Evolutionary conservation across 176 grass and related monocot genomes (phyloP), one percentile per base, ranked within the genome.

Genomic region (Ensete glaucum): DNA sequence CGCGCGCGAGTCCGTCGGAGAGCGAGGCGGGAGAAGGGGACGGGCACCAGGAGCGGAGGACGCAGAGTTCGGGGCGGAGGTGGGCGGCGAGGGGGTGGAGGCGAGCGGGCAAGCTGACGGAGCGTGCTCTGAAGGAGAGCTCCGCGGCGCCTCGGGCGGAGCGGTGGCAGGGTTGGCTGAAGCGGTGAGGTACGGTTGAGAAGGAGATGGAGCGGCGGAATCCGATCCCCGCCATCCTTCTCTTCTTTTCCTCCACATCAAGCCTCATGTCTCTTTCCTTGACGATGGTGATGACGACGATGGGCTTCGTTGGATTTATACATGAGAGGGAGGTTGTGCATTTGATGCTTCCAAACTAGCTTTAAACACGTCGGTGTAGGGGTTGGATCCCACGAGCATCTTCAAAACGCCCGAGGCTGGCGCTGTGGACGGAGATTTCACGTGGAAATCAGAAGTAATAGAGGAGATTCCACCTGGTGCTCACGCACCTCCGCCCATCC

Each of bases 41-140:
- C 9, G 53, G 21, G 2, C 52, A 86, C 79, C 76, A 96, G 78
- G 75, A 76, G 73, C 72, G 20, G 20, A 91, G 83, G 11, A 83
- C 82, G 20, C 82, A 83, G 43, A 96, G 88, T 76, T 86, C 88
- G 80, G 91, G 88, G 67, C 90, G 83, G 67, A 96, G 85, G 76
- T 88, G 83, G 11, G 53, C 55, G 17, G 90, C 67, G 16, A 96
- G 84, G 60, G 88, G 91, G 88, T 96, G 88, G 88, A 96, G 90
- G 77, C 88, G 85, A 81, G 84, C 82, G 0, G 91, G 91, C 53
- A 96, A 85, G 80, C 88, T 96, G 15, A 85, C 52, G 8, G 87
- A 90, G 34, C 91, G 91, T 77, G 80, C 43, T 60, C 78, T 77
- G 88, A 88, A 96, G 59, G 59, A 62, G 59, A 8, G 14, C 59